Base-by-base conservation (phyloP, 2,329 filamentous ascomycete genomes). In the Xenosphaeropsis pyriputrescens region DNA sequence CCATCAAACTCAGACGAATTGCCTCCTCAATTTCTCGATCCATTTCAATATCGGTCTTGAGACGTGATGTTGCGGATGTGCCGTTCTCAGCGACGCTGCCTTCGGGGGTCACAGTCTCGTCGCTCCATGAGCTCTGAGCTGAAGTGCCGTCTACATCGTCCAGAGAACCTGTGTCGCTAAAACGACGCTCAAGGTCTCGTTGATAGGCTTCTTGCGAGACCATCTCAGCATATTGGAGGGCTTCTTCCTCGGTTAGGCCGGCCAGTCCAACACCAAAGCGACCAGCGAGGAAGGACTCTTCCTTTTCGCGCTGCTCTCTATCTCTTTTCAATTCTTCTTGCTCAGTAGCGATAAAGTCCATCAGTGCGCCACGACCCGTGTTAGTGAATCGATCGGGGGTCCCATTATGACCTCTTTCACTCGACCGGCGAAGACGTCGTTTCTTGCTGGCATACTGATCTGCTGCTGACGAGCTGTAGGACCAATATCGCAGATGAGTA, bases 401-500 rank as follows among this genome's bases (percentile, higher is more conserved):
- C 9, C 63, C 60, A 48, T 81, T 81, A 49, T 65, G 74, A 16
- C 74, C 69, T 29, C 75, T 68, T 44, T 75, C 52, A 15, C 43
- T 43, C 1, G 75, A 72, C 41, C 85, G 78, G 29, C 85, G 79
- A 12, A 79, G 61, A 7, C 76, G 78, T n/a, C 86, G 80, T 58
- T 93, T 94, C 44, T 73, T 82, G 39, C 76, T 77, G 36, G 79
- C 72, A 42, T 79, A 75, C 43, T 85, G 77, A 49, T 81, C 78
- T 0, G 79, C 79, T 8, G 70, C 70, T 17, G 71, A 70, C n/a
- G 86, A 89, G 56, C 84, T 93, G 55, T 93, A 96, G 3, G 83
- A 79, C 91, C 91, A 98, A 56, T 86, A 96, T 11, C 85, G 81
- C 14, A 98, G 62, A 50, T 89, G 82, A 0, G 82, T 83, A 9